phyloP scores from a whole-genome alignment of 495 filamentous ascomycete genomes.

The Halenospora varia region DNA sequence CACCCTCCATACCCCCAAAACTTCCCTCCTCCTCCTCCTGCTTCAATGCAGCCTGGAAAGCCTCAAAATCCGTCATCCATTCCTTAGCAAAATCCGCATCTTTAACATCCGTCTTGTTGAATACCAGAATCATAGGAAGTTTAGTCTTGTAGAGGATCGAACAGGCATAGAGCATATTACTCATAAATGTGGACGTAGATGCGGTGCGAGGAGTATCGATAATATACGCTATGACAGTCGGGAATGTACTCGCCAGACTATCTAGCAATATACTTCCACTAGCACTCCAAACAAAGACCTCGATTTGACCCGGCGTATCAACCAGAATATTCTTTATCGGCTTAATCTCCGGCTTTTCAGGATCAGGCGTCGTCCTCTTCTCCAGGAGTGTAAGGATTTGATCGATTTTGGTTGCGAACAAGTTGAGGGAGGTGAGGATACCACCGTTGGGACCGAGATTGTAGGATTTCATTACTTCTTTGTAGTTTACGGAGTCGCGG shows the following conservation, averaged over 20 bases:
- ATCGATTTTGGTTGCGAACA: conserved; percentile 96
- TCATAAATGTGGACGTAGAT: conserved; percentile 96
- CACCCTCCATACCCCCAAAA: conserved; percentile 72
- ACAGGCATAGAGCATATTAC: conserved; percentile 99
- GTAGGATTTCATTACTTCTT: conserved; percentile 99
- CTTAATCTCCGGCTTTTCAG: conserved; percentile 53
- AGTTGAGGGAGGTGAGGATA: conserved; percentile 93
- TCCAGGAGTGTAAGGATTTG: conserved; percentile 87
- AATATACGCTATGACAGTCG: conserved; percentile 94
- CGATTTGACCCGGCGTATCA: conserved; percentile 96
- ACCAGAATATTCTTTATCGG: conserved; percentile 81
- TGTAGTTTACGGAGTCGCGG: conserved; percentile 97
- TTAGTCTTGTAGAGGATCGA: conserved; percentile 98
- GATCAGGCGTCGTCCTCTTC: conserved; percentile 71
- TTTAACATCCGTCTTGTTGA: conserved; percentile 97
- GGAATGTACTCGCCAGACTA: conserved; percentile 86
- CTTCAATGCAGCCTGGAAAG: conserved; percentile 82
- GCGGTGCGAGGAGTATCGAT: conserved; percentile 93
- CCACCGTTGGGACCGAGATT: conserved; percentile 96
- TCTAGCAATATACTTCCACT: conserved; percentile 91
- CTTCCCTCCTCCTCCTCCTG: conserved; percentile 73
- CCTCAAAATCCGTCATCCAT: conserved; percentile 99
- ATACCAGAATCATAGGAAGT: conserved; percentile 95
- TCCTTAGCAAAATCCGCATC: conserved; percentile 90
- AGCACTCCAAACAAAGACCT: conserved; percentile 97